Conservation (phyloP, 805 yeast species). For the Scheffersomyces amazonensis region DNA sequence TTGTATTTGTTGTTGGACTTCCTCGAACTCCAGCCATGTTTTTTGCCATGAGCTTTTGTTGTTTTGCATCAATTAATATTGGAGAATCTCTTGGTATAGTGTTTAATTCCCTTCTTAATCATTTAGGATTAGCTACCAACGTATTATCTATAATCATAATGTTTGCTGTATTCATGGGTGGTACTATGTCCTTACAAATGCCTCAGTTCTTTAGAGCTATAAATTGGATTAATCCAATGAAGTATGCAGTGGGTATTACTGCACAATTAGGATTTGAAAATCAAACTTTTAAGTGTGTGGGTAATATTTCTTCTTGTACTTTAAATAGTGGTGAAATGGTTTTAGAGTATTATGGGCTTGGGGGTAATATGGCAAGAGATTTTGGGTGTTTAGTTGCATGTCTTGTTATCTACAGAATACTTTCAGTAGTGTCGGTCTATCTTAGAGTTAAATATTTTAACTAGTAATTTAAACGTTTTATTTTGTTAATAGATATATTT, state of each 20-base stretch:
- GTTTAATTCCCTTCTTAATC: conserved; percentile 67
- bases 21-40: conserved; percentile 66
- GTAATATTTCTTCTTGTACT: conserved; percentile 12
- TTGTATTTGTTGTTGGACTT: conserved; percentile 69
- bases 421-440: conserved; percentile 22
- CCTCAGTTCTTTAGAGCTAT: conserved; percentile 63
- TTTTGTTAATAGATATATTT: not conserved
- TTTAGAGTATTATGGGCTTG: conserved; percentile 25
- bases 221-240: conserved; percentile 72
- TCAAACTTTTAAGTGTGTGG: conserved; percentile 48
- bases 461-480: not conserved
- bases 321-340: conserved; percentile 28
- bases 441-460: conserved; percentile 22
- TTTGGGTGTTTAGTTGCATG: conserved; percentile 33
- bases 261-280: conserved; percentile 55
- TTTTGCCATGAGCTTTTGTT: conserved; percentile 57
- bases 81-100: conserved; percentile 85
- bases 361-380: conserved; percentile 17
- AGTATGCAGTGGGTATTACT: conserved; percentile 60
- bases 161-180: conserved; percentile 79
- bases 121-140: conserved; percentile 81
- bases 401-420: conserved; percentile 24
- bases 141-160: conserved; percentile 63
- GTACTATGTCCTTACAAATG: conserved; percentile 73
- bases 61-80: conserved; percentile 56